These are phyloP conservation scores for Saksenaea vasiformis DNA, from an alignment of 371 early-diverging fungal genomes.

Conservation along the genomic window DNA sequence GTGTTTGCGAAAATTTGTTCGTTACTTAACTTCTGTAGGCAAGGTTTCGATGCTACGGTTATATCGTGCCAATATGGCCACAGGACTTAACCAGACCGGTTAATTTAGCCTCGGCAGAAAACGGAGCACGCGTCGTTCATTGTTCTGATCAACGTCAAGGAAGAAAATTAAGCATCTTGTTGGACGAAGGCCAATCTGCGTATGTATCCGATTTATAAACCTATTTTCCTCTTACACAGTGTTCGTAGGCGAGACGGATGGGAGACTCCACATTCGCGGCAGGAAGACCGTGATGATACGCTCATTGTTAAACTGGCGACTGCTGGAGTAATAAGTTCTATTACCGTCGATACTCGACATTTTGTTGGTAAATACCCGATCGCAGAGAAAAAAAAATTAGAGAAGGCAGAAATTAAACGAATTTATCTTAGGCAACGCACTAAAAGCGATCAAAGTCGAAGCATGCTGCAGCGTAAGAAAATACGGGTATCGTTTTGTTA, in stretches of 20 bases:
- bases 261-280: conserved; percentile 68
- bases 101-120: conserved; percentile 72
- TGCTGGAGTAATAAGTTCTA: conserved; percentile 60
- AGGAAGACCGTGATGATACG: conserved; percentile 64
- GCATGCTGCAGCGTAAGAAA: conserved; percentile 30
- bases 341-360: conserved; percentile 73
- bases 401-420: neutral
- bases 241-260: conserved; percentile 62
- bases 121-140: conserved; percentile 72
- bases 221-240: neutral
- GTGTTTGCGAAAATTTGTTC: conserved; percentile 2
- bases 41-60: conserved; percentile 79
- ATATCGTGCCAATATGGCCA: conserved; percentile 59
- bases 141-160: conserved; percentile 72
- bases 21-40: conserved; percentile 30
- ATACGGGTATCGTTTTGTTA: neutral
- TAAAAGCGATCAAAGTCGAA: conserved; percentile 20
- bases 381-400: neutral
- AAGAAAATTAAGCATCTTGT: conserved; percentile 64
- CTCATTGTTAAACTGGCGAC: conserved; percentile 68
- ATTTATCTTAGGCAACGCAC: conserved; percentile 12
- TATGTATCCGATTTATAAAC: conserved; percentile 4
- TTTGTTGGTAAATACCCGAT: conserved; percentile 64
- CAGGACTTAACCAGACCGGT: conserved; percentile 35
- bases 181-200: conserved; percentile 55